Conservation (phyloP, 2,329 filamentous ascomycete species). For the Botrytis sinoallii region DNA sequence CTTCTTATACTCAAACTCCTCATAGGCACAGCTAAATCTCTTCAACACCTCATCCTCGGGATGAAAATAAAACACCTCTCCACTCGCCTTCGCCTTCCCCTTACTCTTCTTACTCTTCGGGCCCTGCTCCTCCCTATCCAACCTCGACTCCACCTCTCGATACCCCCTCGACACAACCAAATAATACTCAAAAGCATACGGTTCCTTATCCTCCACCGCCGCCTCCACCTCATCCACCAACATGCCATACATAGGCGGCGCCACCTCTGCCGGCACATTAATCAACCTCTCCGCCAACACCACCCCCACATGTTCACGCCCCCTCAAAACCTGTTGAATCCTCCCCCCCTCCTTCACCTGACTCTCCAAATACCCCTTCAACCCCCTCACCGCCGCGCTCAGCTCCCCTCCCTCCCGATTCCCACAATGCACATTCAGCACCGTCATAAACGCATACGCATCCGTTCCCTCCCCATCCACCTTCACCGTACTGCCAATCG, state of each 20-base stretch:
- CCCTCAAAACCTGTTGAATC: background rate
- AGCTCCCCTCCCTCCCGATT: constrained; percentile 57
- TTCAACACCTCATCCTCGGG: constrained; percentile 90
- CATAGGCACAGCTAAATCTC: constrained; percentile 66
- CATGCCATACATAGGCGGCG: constrained; percentile 93
- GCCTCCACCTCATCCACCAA: constrained; percentile 86
- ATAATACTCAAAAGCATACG: constrained; percentile 91
- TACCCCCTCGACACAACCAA: constrained; percentile 91
- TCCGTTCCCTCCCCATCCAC: constrained; percentile 93
- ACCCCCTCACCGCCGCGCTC: constrained; percentile 63
- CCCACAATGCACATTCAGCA: constrained; percentile 78
- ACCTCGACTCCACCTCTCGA: constrained; percentile 75
- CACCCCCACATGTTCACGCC: constrained; percentile 56
- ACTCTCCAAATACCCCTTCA: constrained; percentile 67
- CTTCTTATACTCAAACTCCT: constrained; percentile 74
- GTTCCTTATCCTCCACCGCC: constrained; percentile 85
- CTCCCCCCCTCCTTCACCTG: constrained; percentile 46
- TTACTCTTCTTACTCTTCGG: constrained; percentile 64
- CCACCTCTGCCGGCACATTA: constrained; percentile 92
- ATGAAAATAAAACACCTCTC: constrained; percentile 83
- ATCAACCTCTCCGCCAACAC: constrained; percentile 91
- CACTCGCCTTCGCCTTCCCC: constrained; percentile 46
- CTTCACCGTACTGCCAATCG: constrained; percentile 92
- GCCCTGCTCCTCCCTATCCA: constrained; percentile 62
- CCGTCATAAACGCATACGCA: constrained; percentile 87